Percentiles rank a stretch among this genome's conserved stretches.
Evolutionary conservation across 371 early-diverging fungal genomes (phyloP).

Genomic region (Mucor sp.): DNA sequence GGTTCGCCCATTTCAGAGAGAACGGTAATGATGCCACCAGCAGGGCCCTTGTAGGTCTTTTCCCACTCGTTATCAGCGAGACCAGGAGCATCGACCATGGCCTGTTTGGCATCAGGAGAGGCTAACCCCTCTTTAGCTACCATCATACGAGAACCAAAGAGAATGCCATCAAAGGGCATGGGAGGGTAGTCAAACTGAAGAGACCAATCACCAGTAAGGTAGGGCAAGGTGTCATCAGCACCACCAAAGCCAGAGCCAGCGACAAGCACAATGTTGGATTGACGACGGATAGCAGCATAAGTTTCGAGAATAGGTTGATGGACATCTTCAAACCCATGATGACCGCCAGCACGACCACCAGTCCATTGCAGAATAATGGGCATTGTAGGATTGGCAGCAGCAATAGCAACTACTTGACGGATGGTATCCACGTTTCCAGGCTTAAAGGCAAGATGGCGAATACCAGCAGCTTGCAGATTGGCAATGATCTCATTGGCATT

Average conservation of each 20-base stretch:
- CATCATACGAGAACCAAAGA: slow-evolving; percentile 95
- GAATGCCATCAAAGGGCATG: slow-evolving; percentile 96
- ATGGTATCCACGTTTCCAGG: slow-evolving; percentile 89
- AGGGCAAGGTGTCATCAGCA: slow-evolving; percentile 90
- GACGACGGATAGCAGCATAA: slow-evolving; percentile 87
- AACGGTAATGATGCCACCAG: slow-evolving; percentile 93
- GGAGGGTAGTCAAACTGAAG: slow-evolving; percentile 81
- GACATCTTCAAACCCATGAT: slow-evolving; percentile 96
- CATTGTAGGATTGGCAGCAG: slow-evolving; percentile 87
- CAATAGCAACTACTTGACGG: slow-evolving; percentile 82
- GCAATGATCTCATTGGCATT: slow-evolving; percentile 85
- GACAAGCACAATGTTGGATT: slow-evolving; percentile 86
- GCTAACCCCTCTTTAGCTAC: slow-evolving; percentile 92
- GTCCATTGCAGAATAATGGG: slow-evolving; percentile 96
- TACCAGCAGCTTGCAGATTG: slow-evolving; percentile 78
- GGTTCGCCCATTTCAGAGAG: slow-evolving; percentile 96
- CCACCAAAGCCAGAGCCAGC: slow-evolving; percentile 95
- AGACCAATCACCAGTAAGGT: slow-evolving; percentile 95
- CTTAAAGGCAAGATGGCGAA: slow-evolving; percentile 92
- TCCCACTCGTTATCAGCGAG: slow-evolving; percentile 91
- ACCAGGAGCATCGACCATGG: slow-evolving; percentile 91
- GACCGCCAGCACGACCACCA: slow-evolving; percentile 96
- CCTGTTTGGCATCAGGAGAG: slow-evolving; percentile 84
- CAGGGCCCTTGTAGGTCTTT: slow-evolving; percentile 87
- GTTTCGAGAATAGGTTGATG: slow-evolving; percentile 95